Conservation (phyloP, 2,329 filamentous ascomycete genomes). For the Teratosphaeria pseudoeucalypti region DNA sequence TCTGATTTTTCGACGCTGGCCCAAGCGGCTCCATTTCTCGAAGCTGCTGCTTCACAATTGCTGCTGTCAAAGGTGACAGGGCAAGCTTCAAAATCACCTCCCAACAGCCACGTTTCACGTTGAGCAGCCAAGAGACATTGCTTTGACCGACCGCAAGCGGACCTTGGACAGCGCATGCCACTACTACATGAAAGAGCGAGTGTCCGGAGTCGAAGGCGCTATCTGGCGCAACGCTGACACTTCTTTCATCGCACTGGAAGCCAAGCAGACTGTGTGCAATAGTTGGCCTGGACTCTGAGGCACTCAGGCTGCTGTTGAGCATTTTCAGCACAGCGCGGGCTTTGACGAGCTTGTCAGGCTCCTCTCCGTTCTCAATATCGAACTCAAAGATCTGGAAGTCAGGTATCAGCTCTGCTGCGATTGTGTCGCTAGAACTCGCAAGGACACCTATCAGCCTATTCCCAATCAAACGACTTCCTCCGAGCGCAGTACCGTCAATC, state of each 20-base stretch:
- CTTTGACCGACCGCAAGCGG: constrained; percentile 41
- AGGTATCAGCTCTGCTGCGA: constrained; percentile 73
- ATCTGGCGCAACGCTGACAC: constrained; percentile 56
- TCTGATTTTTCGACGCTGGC: constrained; percentile 60
- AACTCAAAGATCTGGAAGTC: constrained; percentile 74
- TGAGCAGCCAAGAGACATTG: constrained; percentile 31
- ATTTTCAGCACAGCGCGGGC: constrained; percentile 70
- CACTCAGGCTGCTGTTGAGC: constrained; percentile 66
- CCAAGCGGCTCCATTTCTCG: constrained; percentile 72
- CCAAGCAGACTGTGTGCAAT: constrained; percentile 86
- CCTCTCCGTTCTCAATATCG: constrained; percentile 60
- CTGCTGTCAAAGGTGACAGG: constrained; percentile 68
- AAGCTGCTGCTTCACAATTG: constrained; percentile 67
- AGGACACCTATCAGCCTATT: constrained; percentile 22
- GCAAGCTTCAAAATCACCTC: constrained; percentile 70
- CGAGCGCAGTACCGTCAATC: constrained; percentile 51
- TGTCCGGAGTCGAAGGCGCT: constrained; percentile 60
- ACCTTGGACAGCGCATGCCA: constrained; percentile 37
- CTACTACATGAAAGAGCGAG: constrained; percentile 75
- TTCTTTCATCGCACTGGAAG: constrained; percentile 65
- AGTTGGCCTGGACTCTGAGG: constrained; percentile 66
- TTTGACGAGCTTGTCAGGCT: constrained; percentile 71
- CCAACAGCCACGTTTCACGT: constrained; percentile 34
- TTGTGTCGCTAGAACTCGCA: constrained; percentile 41
- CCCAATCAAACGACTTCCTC: constrained; percentile 9